These are phyloP conservation scores for Voacanga thouarsii DNA, from an alignment of 257 asterid genomes.

Conservation along the genomic window DNA sequence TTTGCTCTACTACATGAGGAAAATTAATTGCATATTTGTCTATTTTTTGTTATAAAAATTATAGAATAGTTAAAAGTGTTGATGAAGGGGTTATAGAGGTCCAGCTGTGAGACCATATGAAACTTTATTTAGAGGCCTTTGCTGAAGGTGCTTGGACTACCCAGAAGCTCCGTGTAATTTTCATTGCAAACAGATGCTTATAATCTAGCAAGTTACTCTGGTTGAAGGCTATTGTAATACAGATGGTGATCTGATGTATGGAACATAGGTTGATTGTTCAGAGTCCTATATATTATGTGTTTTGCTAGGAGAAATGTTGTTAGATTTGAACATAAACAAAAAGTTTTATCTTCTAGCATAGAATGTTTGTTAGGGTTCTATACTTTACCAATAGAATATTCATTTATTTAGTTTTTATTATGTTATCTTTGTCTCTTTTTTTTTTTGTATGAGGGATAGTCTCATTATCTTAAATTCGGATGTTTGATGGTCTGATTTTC, in stretches of 20 bases:
- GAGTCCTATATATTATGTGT: background rate
- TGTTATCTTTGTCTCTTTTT: background rate
- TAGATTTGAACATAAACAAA: background rate
- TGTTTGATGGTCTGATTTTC: conserved; percentile 5
- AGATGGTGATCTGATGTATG: background rate
- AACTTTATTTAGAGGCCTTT: conserved; percentile 30
- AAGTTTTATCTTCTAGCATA: background rate
- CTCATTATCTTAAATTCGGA: background rate
- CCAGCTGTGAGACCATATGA: conserved; percentile 91
- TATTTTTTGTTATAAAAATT: conserved; percentile 12
- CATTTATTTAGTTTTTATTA: background rate
- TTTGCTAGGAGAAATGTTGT: background rate
- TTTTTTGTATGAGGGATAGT: background rate
- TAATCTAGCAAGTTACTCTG: conserved; percentile 2
- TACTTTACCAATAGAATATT: background rate
- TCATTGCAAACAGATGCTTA: background rate
- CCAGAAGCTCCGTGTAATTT: conserved; percentile 9
- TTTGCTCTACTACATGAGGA: background rate
- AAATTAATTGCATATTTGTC: background rate
- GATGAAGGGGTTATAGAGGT: conserved; percentile 95
- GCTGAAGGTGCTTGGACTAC: conserved; percentile 13
- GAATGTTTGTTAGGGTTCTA: background rate
- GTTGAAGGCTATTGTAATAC: background rate
- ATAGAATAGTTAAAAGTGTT: conserved; percentile 81
- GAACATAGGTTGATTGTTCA: background rate